Evolutionary conservation across 129 eudicot species (phyloP).

Genomic region (Centrapalus pauciflorus): DNA sequence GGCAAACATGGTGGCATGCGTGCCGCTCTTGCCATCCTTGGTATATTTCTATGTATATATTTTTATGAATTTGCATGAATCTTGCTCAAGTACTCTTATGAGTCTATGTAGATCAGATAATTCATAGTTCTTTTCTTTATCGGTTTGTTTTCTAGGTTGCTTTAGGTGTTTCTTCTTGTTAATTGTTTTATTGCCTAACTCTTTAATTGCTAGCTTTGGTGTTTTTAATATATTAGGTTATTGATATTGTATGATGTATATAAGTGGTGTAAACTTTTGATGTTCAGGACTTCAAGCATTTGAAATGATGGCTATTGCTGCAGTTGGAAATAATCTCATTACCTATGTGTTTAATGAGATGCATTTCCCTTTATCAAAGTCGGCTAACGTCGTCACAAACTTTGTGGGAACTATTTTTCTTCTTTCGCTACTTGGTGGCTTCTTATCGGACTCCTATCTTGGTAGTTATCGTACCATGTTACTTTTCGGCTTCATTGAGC

Average conservation of each 20-base stretch:
- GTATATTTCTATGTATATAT: constrained; percentile 41
- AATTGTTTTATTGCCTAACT: no score
- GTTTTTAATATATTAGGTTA: neutral
- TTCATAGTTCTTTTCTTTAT: no score
- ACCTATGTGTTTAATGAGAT: constrained; percentile 79
- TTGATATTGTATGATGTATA: no score
- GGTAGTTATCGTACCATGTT: constrained; percentile 80
- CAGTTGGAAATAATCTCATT: constrained; percentile 76
- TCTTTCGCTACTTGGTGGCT: constrained; percentile 78
- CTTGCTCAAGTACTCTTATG: no score
- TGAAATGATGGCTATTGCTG: constrained; percentile 92
- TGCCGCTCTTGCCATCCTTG: constrained; percentile 65
- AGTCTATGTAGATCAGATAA: no score
- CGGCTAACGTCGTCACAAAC: constrained; percentile 75
- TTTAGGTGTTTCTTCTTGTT: no score
- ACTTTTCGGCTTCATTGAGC: constrained; percentile 70
- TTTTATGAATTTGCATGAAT: neutral
- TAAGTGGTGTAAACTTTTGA: constrained; percentile 9
- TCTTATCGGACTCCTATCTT: constrained; percentile 75
- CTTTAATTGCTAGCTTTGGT: no score
- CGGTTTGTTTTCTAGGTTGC: no score
- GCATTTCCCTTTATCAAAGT: constrained; percentile 73
- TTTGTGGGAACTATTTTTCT: constrained; percentile 77
- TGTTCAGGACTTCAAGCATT: constrained; percentile 75
- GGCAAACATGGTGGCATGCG: constrained; percentile 72